A percentile compares a stretch with the other conserved stretches of the same genome.
Evolutionary conservation across 352 stramenopile genomes (phyloP).

Genomic region (Thalassiosira hispida): DNA sequence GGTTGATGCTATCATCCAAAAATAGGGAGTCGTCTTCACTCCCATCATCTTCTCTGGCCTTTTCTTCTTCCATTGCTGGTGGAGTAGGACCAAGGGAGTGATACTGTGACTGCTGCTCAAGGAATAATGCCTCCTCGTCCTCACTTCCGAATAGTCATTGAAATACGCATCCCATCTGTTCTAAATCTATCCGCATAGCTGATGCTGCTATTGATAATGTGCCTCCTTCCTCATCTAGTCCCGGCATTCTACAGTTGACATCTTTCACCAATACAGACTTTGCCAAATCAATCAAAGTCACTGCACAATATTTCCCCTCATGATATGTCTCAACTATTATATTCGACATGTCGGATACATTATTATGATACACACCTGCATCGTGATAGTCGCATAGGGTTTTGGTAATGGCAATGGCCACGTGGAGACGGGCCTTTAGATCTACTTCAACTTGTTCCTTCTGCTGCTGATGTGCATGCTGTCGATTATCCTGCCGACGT

Average conservation of each 20-base stretch:
- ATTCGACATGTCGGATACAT: background rate
- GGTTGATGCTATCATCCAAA: too few relatives aligned
- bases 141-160: background rate
- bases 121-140: too few relatives aligned
- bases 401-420: background rate
- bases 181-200: background rate
- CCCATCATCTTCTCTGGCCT: too few relatives aligned
- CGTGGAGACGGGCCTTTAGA: background rate
- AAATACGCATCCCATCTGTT: background rate
- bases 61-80: background rate
- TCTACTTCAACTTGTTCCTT: background rate
- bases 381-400: background rate
- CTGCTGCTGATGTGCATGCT: background rate
- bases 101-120: too few relatives aligned
- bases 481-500: background rate
- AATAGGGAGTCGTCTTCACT: too few relatives aligned
- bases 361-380: background rate
- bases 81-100: background rate
- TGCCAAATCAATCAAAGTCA: background rate
- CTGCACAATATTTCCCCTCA: background rate
- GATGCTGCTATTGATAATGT: background rate
- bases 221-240: too few relatives aligned
- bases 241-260: too few relatives aligned
- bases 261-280: background rate
- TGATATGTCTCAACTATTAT: slow-evolving; percentile 1